Conservation (phyloP, 2,329 filamentous ascomycete species). For the Apiospora hydei region DNA sequence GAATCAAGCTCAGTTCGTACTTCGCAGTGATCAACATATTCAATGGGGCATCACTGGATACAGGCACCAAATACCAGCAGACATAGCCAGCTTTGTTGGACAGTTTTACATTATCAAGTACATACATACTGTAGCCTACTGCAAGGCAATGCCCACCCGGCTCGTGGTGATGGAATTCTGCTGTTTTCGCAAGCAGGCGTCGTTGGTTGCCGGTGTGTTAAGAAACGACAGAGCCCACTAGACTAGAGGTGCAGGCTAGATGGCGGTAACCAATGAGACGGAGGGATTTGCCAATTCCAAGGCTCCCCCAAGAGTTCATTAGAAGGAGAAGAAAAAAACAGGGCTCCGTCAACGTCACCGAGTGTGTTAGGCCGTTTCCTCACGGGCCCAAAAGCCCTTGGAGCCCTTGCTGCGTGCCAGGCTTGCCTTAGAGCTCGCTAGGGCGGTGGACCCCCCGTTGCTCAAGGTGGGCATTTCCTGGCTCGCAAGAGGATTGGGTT, state of each 20-base stretch:
- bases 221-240: not conserved
- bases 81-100: not conserved
- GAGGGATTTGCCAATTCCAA: slow-evolving; percentile 38
- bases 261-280: slow-evolving; percentile 37
- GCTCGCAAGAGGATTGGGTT: slow-evolving; percentile 17
- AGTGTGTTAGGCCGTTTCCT: slow-evolving; percentile 34
- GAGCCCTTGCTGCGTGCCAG: slow-evolving; percentile 20
- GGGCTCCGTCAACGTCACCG: slow-evolving; percentile 43
- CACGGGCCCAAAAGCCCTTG: slow-evolving; percentile 21
- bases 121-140: not conserved
- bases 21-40: too few species aligned
- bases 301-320: slow-evolving; percentile 22
- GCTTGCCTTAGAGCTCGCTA: slow-evolving; percentile 20
- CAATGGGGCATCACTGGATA: too few species aligned
- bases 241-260: slow-evolving; percentile 8
- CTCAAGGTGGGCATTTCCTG: slow-evolving; percentile 3
- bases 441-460: not conserved
- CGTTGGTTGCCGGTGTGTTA: not conserved
- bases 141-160: not conserved
- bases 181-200: not conserved
- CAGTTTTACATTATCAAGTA: not conserved
- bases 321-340: slow-evolving; percentile 31
- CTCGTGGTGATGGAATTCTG: not conserved
- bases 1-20: not conserved
- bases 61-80: not conserved